These are phyloP conservation scores for Ochromonas danica DNA, from an alignment of 108 stramenopile genomes.

Conservation along the genomic window DNA sequence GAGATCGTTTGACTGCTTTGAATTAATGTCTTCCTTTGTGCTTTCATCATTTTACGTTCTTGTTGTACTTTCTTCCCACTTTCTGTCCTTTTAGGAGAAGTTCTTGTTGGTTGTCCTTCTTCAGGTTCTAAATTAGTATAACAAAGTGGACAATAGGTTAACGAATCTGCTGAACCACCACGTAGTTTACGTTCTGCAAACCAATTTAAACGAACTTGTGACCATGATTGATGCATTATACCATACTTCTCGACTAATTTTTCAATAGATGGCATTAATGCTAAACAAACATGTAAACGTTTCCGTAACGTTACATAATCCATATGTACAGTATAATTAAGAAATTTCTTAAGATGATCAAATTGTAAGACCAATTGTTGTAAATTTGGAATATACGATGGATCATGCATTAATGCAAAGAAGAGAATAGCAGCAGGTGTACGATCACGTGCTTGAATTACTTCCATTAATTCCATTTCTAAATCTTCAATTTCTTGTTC, in stretches of 20 bases:
- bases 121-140: not conserved
- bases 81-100: no score
- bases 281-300: constrained; percentile 10
- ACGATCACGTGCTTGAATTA: not conserved
- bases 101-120: no score
- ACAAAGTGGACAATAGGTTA: not conserved
- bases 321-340: not conserved
- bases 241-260: constrained; percentile 9
- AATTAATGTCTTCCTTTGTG: no score
- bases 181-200: not conserved
- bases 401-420: constrained; percentile 16
- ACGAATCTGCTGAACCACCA: constrained; percentile 6
- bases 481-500: constrained; percentile 17
- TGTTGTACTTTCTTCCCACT: no score
- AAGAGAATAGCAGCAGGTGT: not conserved
- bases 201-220: not conserved
- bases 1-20: no score
- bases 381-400: constrained; percentile 4
- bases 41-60: no score
- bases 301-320: constrained; percentile 4
- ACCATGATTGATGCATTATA: not conserved
- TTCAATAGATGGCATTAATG: not conserved
- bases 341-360: not conserved
- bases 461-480: constrained; percentile 7
- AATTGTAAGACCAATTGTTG: constrained; percentile 21